Evolutionary conservation across 2,329 filamentous ascomycete genomes (phyloP), one percentile per base, ranked within the genome.

Genomic region (Chrysoporthe puriensis): DNA sequence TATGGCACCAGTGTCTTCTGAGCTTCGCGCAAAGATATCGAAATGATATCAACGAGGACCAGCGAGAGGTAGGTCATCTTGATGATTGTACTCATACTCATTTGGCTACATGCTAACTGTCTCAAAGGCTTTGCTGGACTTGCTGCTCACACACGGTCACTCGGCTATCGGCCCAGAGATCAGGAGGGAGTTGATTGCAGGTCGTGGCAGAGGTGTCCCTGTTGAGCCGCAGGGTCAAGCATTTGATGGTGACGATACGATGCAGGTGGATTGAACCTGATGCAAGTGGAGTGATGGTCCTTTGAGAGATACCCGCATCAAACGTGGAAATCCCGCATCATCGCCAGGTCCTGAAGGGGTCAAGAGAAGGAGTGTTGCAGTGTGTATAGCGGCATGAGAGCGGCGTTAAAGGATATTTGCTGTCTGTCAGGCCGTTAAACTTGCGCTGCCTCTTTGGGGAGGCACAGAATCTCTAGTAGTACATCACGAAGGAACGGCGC

Each of bases 21-120:
- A 91, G 93, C 1, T 99, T 99, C 80, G 94, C 96, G 36, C 92
- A 97, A 80, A 86, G 95, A 66, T 99, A 98, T 81, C 90, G 94
- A 75, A 96, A 97, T 73, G 95, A 98, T 78, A 95, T 97, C 73
- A 97, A 94, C 1, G 94, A 97, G 78, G 94, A 97, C 73, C 94
- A 97, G 82, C 85, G 94, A 74, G 91, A 70, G 64, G 74, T 76
- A 67, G 65, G 73, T 70, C 9, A 34, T 7, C 54, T 56, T 3
- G 26, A 46, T 36, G 6, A 16, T 18, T 13, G 32, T 11, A 14
- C 5, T 4, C 3, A 26, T 59, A 13, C 11, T 11, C 7, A 18
- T 9, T 4, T 44, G 11, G 7, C 18, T 40, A 34, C 13, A 34
- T 71, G 60, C 69, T 74, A 62, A 72, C 63, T 43, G 40, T 57